phyloP scores from a whole-genome alignment of 441 rosid genomes.

The Eugenia klotzschiana region DNA sequence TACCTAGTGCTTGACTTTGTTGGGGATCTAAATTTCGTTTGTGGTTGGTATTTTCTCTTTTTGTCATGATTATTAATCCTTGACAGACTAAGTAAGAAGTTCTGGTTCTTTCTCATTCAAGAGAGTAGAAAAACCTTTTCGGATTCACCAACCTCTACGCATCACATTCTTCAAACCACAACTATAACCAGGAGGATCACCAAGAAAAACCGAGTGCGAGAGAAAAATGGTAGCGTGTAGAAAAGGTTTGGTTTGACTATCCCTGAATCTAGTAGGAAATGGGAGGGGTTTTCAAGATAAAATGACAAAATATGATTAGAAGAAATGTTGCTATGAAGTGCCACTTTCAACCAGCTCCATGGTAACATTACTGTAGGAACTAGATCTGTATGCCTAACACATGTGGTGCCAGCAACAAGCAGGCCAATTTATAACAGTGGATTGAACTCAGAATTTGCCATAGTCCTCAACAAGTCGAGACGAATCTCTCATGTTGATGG shows the following conservation, averaged over 20 bases:
- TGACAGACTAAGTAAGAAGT: neutral
- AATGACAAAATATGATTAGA: neutral
- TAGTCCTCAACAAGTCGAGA: neutral
- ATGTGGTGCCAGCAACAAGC: too few relatives aligned
- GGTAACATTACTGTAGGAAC: too few relatives aligned
- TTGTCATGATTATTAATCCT: neutral
- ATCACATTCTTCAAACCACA: neutral
- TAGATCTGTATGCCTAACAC: too few relatives aligned
- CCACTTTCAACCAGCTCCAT: neutral
- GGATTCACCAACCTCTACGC: neutral
- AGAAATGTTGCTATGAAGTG: neutral
- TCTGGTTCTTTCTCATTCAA: neutral
- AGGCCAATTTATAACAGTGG: too few relatives aligned
- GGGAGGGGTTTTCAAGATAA: neutral
- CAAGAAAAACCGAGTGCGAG: neutral
- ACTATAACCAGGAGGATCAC: neutral
- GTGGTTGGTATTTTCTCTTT: neutral
- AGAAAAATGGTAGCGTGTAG: neutral
- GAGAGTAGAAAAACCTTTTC: neutral
- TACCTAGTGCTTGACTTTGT: slow-evolving; percentile 1
- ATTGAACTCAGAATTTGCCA: too few relatives aligned
- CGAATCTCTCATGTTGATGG: neutral
- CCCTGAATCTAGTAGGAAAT: too few relatives aligned
- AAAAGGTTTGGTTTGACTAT: too few relatives aligned
- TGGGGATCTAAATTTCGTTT: neutral